phyloP scores from a whole-genome alignment of 2,329 filamentous ascomycete species.

The Berkeleyomyces rouxiae region DNA sequence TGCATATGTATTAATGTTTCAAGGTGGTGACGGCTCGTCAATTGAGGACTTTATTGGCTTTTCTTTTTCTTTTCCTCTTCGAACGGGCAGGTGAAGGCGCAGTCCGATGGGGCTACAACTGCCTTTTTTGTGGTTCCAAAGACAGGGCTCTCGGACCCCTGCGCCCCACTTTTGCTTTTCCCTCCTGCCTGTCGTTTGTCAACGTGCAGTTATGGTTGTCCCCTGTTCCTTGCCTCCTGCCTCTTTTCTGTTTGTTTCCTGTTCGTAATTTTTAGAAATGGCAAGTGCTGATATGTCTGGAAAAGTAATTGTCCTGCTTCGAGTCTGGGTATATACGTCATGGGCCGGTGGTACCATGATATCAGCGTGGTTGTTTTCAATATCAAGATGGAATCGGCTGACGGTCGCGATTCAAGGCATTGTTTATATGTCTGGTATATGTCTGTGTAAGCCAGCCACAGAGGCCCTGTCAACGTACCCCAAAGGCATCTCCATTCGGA shows the following conservation, averaged over 20 bases:
- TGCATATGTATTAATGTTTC: too few relatives aligned
- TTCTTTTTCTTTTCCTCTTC: neutral
- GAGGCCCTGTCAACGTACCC: neutral
- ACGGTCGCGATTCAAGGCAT: neutral
- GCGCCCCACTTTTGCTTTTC: neutral
- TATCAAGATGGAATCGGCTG: neutral
- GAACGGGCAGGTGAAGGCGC: conserved; percentile 3
- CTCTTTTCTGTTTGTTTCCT: neutral
- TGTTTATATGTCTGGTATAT: neutral
- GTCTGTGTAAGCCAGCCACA: neutral
- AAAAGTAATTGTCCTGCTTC: too few relatives aligned
- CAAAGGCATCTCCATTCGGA: neutral
- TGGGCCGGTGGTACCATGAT: neutral
- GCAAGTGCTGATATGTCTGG: neutral
- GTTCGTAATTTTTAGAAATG: neutral
- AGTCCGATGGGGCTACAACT: conserved; percentile 4
- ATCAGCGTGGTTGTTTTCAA: neutral
- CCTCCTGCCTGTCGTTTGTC: neutral
- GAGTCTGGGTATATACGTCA: too few relatives aligned
- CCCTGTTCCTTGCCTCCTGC: neutral
- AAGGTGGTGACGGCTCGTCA: too few relatives aligned
- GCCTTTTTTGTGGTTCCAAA: conserved; percentile 8
- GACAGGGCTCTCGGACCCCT: neutral
- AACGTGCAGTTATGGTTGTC: neutral
- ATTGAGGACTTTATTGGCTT: neutral